phyloP scores from a whole-genome alignment of 208 protist genomes.

The Wallacemonas sp. region DNA sequence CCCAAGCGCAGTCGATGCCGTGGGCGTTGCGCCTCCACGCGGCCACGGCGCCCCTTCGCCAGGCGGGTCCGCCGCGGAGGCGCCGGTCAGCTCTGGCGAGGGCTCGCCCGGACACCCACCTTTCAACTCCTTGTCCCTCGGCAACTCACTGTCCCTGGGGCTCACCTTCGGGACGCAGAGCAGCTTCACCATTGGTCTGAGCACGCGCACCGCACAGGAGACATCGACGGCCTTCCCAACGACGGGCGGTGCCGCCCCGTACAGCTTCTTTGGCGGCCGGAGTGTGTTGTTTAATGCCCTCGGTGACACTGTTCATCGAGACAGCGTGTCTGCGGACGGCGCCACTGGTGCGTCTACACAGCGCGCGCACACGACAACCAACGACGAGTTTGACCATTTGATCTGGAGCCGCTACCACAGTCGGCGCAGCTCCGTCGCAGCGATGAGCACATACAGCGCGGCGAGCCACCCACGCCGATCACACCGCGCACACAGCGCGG shows the following conservation, averaged over 20 bases:
- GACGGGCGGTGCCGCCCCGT: background rate
- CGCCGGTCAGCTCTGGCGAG: background rate
- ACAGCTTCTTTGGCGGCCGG: slow-evolving; percentile 5
- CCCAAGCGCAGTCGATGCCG: too few species aligned
- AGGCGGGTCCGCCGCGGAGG: too few species aligned
- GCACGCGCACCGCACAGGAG: too few species aligned
- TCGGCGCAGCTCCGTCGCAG: background rate
- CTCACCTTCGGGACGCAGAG: background rate
- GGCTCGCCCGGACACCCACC: background rate
- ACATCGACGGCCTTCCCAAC: too few species aligned
- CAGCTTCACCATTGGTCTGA: background rate
- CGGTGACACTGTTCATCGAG: too few species aligned
- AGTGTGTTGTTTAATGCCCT: background rate
- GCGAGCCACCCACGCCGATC: too few species aligned
- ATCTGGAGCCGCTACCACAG: background rate
- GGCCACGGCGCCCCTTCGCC: too few species aligned
- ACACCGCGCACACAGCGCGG: too few species aligned
- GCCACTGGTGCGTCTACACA: background rate
- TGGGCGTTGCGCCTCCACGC: too few species aligned
- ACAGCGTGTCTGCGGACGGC: too few species aligned
- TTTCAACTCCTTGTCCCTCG: background rate
- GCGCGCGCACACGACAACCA: background rate
- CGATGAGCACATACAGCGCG: too few species aligned
- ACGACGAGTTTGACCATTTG: slow-evolving; percentile 3
- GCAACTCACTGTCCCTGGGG: background rate